phyloP scores from a whole-genome alignment of 2,329 filamentous ascomycete genomes.

The Aureobasidium subglaciale region DNA sequence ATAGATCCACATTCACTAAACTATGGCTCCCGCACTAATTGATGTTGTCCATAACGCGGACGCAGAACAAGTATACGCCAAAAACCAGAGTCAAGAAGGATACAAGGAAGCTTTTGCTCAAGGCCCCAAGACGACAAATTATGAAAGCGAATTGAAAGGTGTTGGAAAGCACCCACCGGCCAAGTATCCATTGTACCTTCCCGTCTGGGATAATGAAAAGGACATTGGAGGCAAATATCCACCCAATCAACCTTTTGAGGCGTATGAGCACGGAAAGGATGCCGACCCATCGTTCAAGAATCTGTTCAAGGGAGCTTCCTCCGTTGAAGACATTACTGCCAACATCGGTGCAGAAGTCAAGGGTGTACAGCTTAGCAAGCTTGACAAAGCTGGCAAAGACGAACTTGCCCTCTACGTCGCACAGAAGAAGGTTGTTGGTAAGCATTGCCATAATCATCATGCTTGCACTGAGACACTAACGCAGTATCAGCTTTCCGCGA shows the following conservation, averaged over 20 bases:
- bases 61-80: slow-evolving; percentile 17
- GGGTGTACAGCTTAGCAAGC: slow-evolving; percentile 63
- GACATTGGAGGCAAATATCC: slow-evolving; percentile 41
- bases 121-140: slow-evolving; percentile 37
- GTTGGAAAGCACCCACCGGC: slow-evolving; percentile 47
- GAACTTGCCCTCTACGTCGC: slow-evolving; percentile 70
- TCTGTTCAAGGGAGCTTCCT: slow-evolving; percentile 47
- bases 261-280: slow-evolving; percentile 69
- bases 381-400: slow-evolving; percentile 63
- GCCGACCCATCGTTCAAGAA: slow-evolving; percentile 64
- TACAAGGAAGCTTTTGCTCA: slow-evolving; percentile 40
- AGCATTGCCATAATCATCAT: slow-evolving; percentile 15
- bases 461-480: neutral
- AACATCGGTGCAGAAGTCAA: slow-evolving; percentile 66
- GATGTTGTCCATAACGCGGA: slow-evolving; percentile 27
- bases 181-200: slow-evolving; percentile 61
- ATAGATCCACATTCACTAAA: neutral
- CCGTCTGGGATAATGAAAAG: slow-evolving; percentile 23
- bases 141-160: slow-evolving; percentile 48
- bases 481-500: slow-evolving; percentile 54
- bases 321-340: slow-evolving; percentile 57
- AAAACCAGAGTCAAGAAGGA: slow-evolving; percentile 5
- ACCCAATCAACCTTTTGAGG: slow-evolving; percentile 61
- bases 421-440: slow-evolving; percentile 66
- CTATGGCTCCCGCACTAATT: slow-evolving; percentile 39